Evolutionary conservation across 306 rosid species (phyloP).

Genomic region (Vicia sativa): DNA sequence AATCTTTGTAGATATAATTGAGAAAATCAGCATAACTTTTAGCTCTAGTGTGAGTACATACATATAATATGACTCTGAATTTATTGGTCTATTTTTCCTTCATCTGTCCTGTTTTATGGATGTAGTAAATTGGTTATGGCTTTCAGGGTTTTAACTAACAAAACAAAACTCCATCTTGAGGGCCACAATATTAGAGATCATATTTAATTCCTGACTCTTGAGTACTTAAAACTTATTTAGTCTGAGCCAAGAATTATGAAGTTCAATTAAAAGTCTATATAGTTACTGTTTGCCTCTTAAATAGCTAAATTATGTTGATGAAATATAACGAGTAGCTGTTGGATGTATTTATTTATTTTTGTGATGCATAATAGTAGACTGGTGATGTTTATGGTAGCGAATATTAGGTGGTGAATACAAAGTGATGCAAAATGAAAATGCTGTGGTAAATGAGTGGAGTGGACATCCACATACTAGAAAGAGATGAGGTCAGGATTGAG

Average conservation of each 20-base stretch:
- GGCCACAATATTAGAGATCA: slow-evolving; percentile 30
- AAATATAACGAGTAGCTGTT: slow-evolving; percentile 20
- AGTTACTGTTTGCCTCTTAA: slow-evolving; percentile 25
- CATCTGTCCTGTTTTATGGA: slow-evolving; percentile 24
- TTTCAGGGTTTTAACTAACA: slow-evolving; percentile 31
- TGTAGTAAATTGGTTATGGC: slow-evolving; percentile 31
- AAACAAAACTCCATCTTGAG: slow-evolving; percentile 19
- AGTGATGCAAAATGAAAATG: slow-evolving; percentile 18
- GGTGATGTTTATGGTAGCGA: slow-evolving; percentile 17
- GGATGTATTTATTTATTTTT: neutral
- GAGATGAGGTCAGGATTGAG: neutral
- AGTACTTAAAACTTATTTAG: slow-evolving; percentile 35
- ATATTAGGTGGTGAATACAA: slow-evolving; percentile 12
- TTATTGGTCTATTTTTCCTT: slow-evolving; percentile 25
- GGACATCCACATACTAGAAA: neutral
- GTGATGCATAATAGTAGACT: slow-evolving; percentile 14
- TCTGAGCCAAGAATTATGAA: slow-evolving; percentile 20
- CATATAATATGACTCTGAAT: slow-evolving; percentile 34
- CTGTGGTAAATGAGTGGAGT: slow-evolving; percentile 7
- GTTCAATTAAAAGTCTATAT: slow-evolving; percentile 13
- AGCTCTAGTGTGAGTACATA: slow-evolving; percentile 77
- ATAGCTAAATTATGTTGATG: slow-evolving; percentile 13
- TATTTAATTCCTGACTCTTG: slow-evolving; percentile 25
- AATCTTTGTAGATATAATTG: slow-evolving; percentile 87
- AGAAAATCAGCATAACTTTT: slow-evolving; percentile 90